Conservation (phyloP, 1,139 yeast species). For the Wickerhamomyces sp. region DNA sequence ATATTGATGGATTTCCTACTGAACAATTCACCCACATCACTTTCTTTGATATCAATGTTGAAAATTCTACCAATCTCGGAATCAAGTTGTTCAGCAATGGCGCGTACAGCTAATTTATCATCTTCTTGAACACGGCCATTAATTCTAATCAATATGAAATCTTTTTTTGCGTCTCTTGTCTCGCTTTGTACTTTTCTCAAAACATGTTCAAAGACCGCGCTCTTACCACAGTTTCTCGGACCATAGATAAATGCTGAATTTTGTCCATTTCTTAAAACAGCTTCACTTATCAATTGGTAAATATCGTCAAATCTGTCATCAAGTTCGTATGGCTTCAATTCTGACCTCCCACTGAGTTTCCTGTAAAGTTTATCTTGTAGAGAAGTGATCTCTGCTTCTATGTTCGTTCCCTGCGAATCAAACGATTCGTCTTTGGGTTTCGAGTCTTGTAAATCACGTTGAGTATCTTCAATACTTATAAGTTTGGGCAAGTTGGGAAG, state of each 20-base stretch:
- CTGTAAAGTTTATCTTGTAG: conserved; percentile 16
- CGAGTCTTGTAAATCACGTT: no score
- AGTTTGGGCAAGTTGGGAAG: no score
- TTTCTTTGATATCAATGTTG: conserved; percentile 13
- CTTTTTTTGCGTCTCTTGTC: conserved; percentile 33
- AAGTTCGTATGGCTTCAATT: conserved; percentile 25
- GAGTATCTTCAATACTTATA: no score
- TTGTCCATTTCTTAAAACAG: conserved; percentile 68
- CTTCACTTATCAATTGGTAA: conserved; percentile 53
- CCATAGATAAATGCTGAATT: conserved; percentile 80
- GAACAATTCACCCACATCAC: conserved; percentile 24
- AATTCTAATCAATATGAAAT: conserved; percentile 57
- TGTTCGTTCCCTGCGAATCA: no score
- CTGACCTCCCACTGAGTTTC: conserved; percentile 20
- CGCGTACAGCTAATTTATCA: conserved; percentile 75
- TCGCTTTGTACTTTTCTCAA: conserved; percentile 39
- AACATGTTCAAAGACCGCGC: conserved; percentile 56
- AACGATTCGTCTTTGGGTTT: no score
- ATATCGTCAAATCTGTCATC: conserved; percentile 42
- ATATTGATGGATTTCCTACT: conserved; percentile 46
- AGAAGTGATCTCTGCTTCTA: conserved; percentile 4
- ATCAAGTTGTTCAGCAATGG: conserved; percentile 73
- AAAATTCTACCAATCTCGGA: conserved; percentile 24
- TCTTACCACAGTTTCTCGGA: conserved; percentile 75
- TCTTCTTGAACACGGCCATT: conserved; percentile 72